phyloP scores from a whole-genome alignment of 352 stramenopile genomes.

The Pythium aquatile region DNA sequence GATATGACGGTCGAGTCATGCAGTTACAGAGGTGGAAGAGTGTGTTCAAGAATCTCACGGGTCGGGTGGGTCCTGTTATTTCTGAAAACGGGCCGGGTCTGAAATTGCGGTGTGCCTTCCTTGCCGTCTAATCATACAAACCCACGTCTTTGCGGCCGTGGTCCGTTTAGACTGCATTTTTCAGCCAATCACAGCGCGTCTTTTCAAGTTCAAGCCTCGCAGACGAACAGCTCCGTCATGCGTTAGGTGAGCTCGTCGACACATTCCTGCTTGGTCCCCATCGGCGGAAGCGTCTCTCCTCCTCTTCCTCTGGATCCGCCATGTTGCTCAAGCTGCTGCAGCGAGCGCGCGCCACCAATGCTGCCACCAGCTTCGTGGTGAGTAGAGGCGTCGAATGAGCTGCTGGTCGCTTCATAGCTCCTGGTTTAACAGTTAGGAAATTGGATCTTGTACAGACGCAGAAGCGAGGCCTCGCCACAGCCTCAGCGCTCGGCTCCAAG shows the following conservation, averaged over 20 bases:
- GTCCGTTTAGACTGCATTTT: constrained; percentile 6
- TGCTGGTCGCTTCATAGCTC: background rate
- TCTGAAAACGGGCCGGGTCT: constrained; percentile 15
- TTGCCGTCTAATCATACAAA: constrained; percentile 23
- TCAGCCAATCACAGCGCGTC: constrained; percentile 11
- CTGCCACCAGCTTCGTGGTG: constrained; percentile 14
- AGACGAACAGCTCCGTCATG: constrained; percentile 15
- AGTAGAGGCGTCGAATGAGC: constrained; percentile 14
- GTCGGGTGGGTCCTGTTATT: background rate
- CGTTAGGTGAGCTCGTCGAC: background rate
- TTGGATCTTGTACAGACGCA: constrained; percentile 1
- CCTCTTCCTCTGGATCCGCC: background rate
- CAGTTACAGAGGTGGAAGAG: constrained; percentile 15
- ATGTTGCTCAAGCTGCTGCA: constrained; percentile 28
- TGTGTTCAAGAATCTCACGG: constrained; percentile 15
- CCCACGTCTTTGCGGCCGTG: constrained; percentile 17
- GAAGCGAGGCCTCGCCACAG: constrained; percentile 16
- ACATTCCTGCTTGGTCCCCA: constrained; percentile 7
- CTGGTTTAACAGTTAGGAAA: constrained; percentile 10
- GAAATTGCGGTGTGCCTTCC: background rate
- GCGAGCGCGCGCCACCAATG: constrained; percentile 11
- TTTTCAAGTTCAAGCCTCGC: constrained; percentile 27
- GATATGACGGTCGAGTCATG: background rate
- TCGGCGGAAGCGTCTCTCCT: background rate
- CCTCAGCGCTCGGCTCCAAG: constrained; percentile 22